Base-by-base conservation (phyloP, 1,284 basidiomycete genomes). In the Tetrapyrgos nigripes region DNA sequence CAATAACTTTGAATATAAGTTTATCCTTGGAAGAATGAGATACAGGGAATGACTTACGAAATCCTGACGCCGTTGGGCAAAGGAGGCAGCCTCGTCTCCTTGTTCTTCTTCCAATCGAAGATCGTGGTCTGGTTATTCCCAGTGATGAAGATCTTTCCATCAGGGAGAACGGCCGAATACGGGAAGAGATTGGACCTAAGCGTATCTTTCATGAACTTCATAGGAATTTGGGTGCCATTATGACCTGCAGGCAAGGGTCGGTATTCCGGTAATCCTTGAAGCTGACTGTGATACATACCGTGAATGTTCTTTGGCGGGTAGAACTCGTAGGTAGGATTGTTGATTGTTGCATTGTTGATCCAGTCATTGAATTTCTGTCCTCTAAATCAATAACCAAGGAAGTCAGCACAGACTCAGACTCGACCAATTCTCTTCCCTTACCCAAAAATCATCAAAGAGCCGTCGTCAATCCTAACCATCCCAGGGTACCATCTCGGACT, bases 171-270 rank as follows among this genome's bases (percentile, higher is more conserved):
- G 4, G 26, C 26, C 45, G 24, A 27, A n/a, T 19, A 19, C 5
- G 45, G 45, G 45, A 47, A 47, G 14, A 24, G 23, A 14, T 47
- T 47, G 21, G 5, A 3, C 5, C 4, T 44, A 0, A 83, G 73
- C 3, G 72, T 66, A 62, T 80, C 82, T 84, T 13, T 85, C 73
- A 64, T 84, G 85, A 26, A 80, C 92, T 3, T 90, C 86, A 61
- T 91, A 84, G 44, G 77, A 83, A 68, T 94, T 94, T 2, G 92
- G 92, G 21, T 89, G 91, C 54, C 94, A 81, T 70, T 94, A 94
- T 17, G 94, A 65, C 24, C 70, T 83, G 1, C n/a, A n/a, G n/a
- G n/a, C n/a, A n/a, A n/a, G n/a, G n/a, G n/a, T n/a, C n/a, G n/a
- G n/a, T n/a, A 70, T 73, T 71, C 61, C 79, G 77, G 77, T 67